These are phyloP conservation scores for Dendrocalamus latiflorus DNA, from an alignment of 202 grass and related monocot species.

Conservation along the genomic window DNA sequence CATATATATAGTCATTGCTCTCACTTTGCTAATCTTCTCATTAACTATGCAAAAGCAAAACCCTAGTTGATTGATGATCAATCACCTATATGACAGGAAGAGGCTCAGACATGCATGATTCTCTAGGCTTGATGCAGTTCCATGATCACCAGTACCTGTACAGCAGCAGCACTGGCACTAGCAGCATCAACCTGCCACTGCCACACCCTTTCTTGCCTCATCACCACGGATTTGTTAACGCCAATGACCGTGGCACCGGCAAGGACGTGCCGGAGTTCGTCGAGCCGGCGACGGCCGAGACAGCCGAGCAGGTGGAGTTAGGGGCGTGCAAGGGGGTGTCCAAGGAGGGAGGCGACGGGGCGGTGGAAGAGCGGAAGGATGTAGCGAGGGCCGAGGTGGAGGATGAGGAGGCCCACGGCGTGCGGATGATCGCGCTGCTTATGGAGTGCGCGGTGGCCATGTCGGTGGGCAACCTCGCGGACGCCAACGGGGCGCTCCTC, in stretches of 20 bases:
- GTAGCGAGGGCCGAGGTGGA: neutral
- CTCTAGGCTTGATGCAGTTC: conserved; percentile 40
- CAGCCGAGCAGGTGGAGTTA: neutral
- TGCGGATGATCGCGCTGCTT: conserved; percentile 54
- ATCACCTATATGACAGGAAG: conserved; percentile 26
- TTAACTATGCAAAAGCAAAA: conserved; percentile 31
- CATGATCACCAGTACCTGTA: conserved; percentile 41
- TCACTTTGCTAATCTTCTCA: neutral
- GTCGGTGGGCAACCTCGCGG: conserved; percentile 52
- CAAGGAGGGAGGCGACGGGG: neutral
- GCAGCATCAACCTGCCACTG: neutral
- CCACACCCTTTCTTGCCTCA: conserved; percentile 27
- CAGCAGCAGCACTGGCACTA: neutral
- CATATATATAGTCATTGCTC: neutral
- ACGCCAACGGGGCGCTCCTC: conserved; percentile 49
- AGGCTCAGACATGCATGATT: conserved; percentile 43
- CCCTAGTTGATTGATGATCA: conserved; percentile 4
- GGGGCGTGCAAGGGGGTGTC: neutral
- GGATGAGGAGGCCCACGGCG: conserved; percentile 27
- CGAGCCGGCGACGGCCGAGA: neutral
- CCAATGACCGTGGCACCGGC: neutral
- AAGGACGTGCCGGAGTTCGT: conserved; percentile 1
- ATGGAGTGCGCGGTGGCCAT: conserved; percentile 60
- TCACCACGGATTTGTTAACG: neutral
- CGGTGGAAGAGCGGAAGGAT: neutral